Evolutionary conservation across 805 yeast species (phyloP), one percentile per base, ranked within the genome.

Genomic region (Kazachstania kunashirensis): DNA sequence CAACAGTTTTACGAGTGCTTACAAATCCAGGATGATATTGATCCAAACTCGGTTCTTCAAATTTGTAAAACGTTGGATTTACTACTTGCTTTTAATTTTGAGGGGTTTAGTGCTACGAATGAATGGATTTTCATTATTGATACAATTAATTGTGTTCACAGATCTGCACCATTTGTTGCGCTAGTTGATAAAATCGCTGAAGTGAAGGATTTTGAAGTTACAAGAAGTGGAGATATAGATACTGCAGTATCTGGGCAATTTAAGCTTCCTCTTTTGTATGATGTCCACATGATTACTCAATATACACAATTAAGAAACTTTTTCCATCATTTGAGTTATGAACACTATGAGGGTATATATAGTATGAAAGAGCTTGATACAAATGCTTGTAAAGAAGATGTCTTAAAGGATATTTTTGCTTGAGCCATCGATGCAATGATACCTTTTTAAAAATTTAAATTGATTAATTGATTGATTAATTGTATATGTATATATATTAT

Each of bases 81-180:
- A 21, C 55, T 86, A 16, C 55, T 89, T 15, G 65, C 80, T 2
- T 47, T 86, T 39, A 74, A 77, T 25, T 68, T 70, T 29, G 96
- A 88, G 52, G 95, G 85, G 69, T 89, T 65, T 79, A 77, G 58
- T 52, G 74, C 57, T 53, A 60, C 60, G 7, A 60, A 73, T 43
- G 92, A 85, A 49, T 89, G 97, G 97, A 63, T 92, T 2, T 92
- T 85, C 52, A 72, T 89, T 9, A 68, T 77, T 19, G 84, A 81
- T 47, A 76, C 73, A 13, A 67, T 76, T 13, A 79, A 76, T 41
- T 75, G 79, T 14, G 66, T 72, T 21, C 69, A 66, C 47, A 66
- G 68, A 40, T 60, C 53, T 4, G 48, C 50, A 20, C 49, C 58
- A 7, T 57, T 43, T 33, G 44, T 58, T 29, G 44, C 60, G 0